A percentile compares a stretch with the other conserved stretches of the same genome.
These are phyloP conservation scores for Ceratocystis colombiana DNA, from an alignment of 2,329 filamentous ascomycete genomes.

Conservation along the genomic window DNA sequence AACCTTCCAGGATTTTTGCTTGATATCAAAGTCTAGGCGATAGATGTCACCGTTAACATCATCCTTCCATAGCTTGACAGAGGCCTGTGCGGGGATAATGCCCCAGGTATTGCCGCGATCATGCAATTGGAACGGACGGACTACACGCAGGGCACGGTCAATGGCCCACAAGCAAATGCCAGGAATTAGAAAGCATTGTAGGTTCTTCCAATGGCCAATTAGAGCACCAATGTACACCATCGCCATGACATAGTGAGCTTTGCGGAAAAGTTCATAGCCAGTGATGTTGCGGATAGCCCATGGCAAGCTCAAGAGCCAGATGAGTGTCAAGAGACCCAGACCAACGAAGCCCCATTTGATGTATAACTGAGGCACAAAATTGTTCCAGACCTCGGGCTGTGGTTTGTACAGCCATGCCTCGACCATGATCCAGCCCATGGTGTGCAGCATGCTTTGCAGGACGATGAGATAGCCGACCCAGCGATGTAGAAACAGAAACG, in stretches of 20 bases:
- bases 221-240: slow-evolving; percentile 65
- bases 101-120: slow-evolving; percentile 35
- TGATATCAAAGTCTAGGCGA: slow-evolving; percentile 54
- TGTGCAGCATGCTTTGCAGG: slow-evolving; percentile 56
- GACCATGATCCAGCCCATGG: slow-evolving; percentile 59
- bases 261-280: slow-evolving; percentile 69
- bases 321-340: slow-evolving; percentile 50
- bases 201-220: slow-evolving; percentile 61
- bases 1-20: slow-evolving; percentile 51
- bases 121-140: slow-evolving; percentile 52
- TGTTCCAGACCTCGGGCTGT: slow-evolving; percentile 49
- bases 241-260: slow-evolving; percentile 61
- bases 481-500: slow-evolving; percentile 67
- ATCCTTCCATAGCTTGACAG: slow-evolving; percentile 45
- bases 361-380: slow-evolving; percentile 54
- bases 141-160: slow-evolving; percentile 50
- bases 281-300: slow-evolving; percentile 49
- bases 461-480: slow-evolving; percentile 68
- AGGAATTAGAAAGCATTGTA: slow-evolving; percentile 59
- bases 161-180: slow-evolving; percentile 54
- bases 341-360: slow-evolving; percentile 65
- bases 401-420: slow-evolving; percentile 60
- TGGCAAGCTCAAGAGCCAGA: slow-evolving; percentile 49
- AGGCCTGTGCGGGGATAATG: slow-evolving; percentile 27
- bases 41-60: slow-evolving; percentile 51